Evolutionary conservation across 176 grass and related monocot species (phyloP).

Genomic region (Musa itinerans): DNA sequence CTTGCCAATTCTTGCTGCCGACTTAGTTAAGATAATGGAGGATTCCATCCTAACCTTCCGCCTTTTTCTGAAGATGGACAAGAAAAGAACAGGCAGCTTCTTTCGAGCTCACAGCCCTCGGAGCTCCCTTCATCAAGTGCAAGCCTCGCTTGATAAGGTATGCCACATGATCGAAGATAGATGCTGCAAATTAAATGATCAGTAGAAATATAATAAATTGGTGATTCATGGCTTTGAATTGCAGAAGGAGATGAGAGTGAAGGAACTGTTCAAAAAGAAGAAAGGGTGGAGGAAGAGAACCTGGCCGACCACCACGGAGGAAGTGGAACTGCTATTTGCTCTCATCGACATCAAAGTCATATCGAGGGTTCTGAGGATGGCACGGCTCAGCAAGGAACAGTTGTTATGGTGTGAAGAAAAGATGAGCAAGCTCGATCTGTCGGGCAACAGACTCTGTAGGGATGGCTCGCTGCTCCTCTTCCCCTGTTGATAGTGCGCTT

Average conservation of each 20-base stretch:
- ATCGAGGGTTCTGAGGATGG: constrained; percentile 73
- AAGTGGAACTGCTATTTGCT: constrained; percentile 79
- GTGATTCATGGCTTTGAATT: neutral
- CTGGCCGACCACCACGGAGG: constrained; percentile 59
- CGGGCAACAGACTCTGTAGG: constrained; percentile 51
- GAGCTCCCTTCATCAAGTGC: constrained; percentile 81
- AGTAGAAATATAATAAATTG: too few relatives aligned
- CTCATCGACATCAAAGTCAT: constrained; percentile 89
- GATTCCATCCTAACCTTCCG: constrained; percentile 85
- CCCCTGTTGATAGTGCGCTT: constrained; percentile 44
- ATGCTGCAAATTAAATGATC: neutral
- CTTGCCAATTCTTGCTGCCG: constrained; percentile 39
- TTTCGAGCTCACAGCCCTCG: constrained; percentile 45
- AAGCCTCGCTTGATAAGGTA: constrained; percentile 82
- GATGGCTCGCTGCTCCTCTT: constrained; percentile 77
- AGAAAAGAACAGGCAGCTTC: constrained; percentile 55
- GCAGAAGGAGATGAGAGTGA: constrained; percentile 89
- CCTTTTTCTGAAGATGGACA: constrained; percentile 84
- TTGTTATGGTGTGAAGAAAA: constrained; percentile 98
- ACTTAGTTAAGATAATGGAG: constrained; percentile 73
- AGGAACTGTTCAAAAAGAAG: constrained; percentile 91
- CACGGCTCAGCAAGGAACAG: constrained; percentile 78
- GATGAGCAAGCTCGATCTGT: constrained; percentile 95
- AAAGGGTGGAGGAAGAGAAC: constrained; percentile 69
- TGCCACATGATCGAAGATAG: neutral